phyloP scores from a whole-genome alignment of 2,329 filamentous ascomycete species.

The Decorospora gaudefroyi region DNA sequence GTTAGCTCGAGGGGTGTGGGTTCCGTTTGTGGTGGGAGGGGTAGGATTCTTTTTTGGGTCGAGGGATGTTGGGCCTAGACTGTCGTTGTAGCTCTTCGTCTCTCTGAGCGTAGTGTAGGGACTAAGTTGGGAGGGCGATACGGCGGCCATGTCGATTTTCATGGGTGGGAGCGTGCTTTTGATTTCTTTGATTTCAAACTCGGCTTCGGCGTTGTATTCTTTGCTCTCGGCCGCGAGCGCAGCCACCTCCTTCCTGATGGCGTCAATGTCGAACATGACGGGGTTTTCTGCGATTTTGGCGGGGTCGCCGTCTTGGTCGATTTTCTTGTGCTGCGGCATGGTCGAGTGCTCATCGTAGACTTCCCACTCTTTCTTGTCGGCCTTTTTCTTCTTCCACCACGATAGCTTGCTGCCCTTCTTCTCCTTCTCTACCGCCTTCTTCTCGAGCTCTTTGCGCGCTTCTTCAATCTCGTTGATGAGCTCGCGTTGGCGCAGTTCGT shows the following conservation, averaged over 20 bases:
- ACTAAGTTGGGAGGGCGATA: slow-evolving; percentile 21
- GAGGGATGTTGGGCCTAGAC: slow-evolving; percentile 24
- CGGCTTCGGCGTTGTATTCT: slow-evolving; percentile 32
- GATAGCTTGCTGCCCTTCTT: slow-evolving; percentile 63
- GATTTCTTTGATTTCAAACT: slow-evolving; percentile 74
- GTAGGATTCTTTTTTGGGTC: slow-evolving; percentile 6
- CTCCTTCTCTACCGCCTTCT: slow-evolving; percentile 63
- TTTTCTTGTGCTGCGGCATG: slow-evolving; percentile 13
- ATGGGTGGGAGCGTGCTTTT: slow-evolving; percentile 88
- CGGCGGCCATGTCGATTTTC: slow-evolving; percentile 63
- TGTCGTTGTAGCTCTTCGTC: slow-evolving; percentile 51
- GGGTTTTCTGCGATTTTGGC: slow-evolving; percentile 59
- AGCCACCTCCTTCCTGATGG: slow-evolving; percentile 70
- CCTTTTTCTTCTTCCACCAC: slow-evolving; percentile 81
- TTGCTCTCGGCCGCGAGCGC: slow-evolving; percentile 73
- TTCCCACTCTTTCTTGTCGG: slow-evolving; percentile 88
- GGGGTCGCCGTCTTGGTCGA: slow-evolving; percentile 50
- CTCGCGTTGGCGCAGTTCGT: slow-evolving; percentile 83
- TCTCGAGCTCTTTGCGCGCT: slow-evolving; percentile 82
- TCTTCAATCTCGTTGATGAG: slow-evolving; percentile 97
- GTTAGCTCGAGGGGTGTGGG: slow-evolving; percentile 10
- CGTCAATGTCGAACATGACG: slow-evolving; percentile 93
- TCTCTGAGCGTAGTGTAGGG: slow-evolving; percentile 42
- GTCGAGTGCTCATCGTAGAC: slow-evolving; percentile 72
- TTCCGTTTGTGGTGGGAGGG: slow-evolving; percentile 26